Evolutionary conservation across 2,329 filamentous ascomycete species (phyloP).

Genomic region (Chalaropsis thielavioides): DNA sequence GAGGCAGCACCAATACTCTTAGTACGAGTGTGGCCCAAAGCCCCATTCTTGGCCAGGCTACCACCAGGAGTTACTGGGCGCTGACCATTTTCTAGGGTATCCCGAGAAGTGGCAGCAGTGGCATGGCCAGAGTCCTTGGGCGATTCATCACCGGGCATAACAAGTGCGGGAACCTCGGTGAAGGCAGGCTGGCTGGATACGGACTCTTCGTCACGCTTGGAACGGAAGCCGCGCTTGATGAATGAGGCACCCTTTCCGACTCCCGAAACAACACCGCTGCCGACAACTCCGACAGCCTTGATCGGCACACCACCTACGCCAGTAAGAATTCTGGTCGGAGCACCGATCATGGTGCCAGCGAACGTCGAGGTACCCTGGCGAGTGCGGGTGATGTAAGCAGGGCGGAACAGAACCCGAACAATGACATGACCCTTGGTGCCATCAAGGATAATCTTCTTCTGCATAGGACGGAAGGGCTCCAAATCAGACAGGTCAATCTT

Average conservation of each 20-base stretch:
- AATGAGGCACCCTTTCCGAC: constrained; percentile 86
- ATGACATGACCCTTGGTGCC: constrained; percentile 78
- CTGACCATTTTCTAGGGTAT: constrained; percentile 19
- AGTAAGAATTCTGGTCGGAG: constrained; percentile 75
- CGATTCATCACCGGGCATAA: constrained; percentile 20
- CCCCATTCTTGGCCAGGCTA: constrained; percentile 23
- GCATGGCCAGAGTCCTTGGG: constrained; percentile 18
- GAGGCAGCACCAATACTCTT: constrained; percentile 52
- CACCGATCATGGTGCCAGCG: constrained; percentile 69
- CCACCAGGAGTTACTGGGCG: constrained; percentile 15
- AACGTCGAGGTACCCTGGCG: constrained; percentile 89
- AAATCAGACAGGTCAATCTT: constrained; percentile 62
- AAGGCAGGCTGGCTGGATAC: constrained; percentile 32
- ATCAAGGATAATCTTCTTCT: constrained; percentile 61
- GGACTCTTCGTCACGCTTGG: constrained; percentile 47
- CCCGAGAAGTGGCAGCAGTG: constrained; percentile 23
- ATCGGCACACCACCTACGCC: constrained; percentile 75
- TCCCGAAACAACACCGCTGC: constrained; percentile 38
- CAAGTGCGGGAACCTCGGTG: constrained; percentile 29
- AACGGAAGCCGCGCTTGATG: constrained; percentile 68
- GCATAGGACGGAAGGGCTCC: constrained; percentile 71
- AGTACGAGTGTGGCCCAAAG: constrained; percentile 33
- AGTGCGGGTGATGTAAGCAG: constrained; percentile 74
- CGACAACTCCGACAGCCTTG: constrained; percentile 64
- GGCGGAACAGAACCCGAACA: constrained; percentile 78